Percentiles rank a stretch among this genome's conserved stretches.
These are phyloP conservation scores for Panicum hallii DNA, from an alignment of 202 grass and related monocot genomes.

Conservation along the genomic window DNA sequence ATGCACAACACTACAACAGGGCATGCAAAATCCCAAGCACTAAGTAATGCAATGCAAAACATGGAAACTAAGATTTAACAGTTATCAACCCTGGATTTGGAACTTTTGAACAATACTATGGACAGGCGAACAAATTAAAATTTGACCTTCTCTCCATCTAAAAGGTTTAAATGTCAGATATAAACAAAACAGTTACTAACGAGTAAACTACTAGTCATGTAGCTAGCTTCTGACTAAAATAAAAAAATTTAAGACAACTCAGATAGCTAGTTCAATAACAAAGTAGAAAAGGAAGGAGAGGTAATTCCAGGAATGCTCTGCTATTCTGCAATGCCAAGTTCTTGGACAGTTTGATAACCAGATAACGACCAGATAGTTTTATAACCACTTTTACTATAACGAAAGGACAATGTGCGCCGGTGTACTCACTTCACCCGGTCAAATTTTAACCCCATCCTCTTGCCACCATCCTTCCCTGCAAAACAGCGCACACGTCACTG, in stretches of 20 bases:
- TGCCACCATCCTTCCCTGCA: conserved; percentile 63
- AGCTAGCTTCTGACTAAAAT: not conserved
- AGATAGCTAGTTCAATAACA: not conserved
- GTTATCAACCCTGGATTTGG: not conserved
- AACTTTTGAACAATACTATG: not conserved
- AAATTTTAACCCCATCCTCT: conserved; percentile 78
- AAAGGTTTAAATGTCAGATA: not conserved
- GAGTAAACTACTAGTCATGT: not conserved
- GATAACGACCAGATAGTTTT: not conserved
- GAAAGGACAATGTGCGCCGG: not conserved
- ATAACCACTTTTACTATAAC: not conserved
- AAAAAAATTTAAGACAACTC: not conserved
- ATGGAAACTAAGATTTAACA: not conserved
- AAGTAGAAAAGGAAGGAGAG: not conserved
- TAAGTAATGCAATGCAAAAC: not conserved
- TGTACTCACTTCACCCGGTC: conserved; percentile 65
- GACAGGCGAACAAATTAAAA: not conserved
- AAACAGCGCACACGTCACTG: not conserved
- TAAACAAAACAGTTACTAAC: no score
- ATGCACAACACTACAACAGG: not conserved
- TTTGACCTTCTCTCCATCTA: not conserved
- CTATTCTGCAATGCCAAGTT: not conserved
- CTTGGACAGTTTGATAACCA: not conserved
- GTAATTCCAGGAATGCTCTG: not conserved
- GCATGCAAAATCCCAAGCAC: not conserved